Evolutionary conservation across 1,139 yeast genomes (phyloP), one percentile per base, ranked within the genome.

Genomic region (Hanseniaspora sp.): DNA sequence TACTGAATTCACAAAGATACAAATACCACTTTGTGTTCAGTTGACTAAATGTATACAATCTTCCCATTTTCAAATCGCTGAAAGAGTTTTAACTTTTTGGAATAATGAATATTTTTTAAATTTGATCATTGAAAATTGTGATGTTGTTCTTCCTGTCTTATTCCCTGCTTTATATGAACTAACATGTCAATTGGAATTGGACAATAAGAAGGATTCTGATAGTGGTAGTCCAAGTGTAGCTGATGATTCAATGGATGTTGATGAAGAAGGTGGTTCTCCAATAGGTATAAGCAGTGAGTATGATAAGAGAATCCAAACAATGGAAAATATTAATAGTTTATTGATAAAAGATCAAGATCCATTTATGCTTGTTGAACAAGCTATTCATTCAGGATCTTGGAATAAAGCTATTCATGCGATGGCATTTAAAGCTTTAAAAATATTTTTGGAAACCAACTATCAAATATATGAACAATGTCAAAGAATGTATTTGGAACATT

Each of bases 31-130:
- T 55, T 90, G 90, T 70, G 95, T 94, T 39, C 98, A 94, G 70
- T 75, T 92, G 60, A 85, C 96, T 55, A 88, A 86, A 70, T 90
- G 97, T 71, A 90, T 94, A 49, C 79, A 95, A 31, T 86, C 95
- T 3, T 88, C 96, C 30, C 98, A 92, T 72, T 94, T 92, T 74
- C 98, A 94, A 73, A 96, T 92, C 31, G 86, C 95, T 59, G 99
- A 92, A 69, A 88, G 95, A 62, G 96, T 94, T 1, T 76, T 92
- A 57, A 86, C 92, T 66, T 88, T 82, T 69, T 94, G 96, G 95
- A 85, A 86, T 61, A 92, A 92, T 68, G 98, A 92, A 66, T 90
- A 86, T 71, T 90, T 92, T 67, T 79, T 92, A 62, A 84, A 90
- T 43, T 72, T 92, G 60, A 88, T 94, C 51, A 86, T 95, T 33